These are phyloP conservation scores for Leccinum subgranulosum DNA, from an alignment of 768 basidiomycete species.

Conservation along the genomic window DNA sequence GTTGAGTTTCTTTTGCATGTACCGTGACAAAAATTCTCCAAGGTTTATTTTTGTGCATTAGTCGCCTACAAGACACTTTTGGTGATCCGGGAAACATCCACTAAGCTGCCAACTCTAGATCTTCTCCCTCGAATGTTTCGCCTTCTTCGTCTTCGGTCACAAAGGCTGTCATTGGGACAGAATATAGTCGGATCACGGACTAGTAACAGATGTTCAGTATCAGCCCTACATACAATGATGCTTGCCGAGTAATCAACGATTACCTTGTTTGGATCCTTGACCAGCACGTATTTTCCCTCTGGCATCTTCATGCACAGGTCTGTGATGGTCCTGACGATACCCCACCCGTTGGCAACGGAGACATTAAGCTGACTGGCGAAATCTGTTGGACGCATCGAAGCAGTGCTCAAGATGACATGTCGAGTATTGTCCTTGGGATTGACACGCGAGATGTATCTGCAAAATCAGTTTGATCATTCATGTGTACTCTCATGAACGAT, in stretches of 20 bases:
- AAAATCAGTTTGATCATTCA: constrained; percentile 7
- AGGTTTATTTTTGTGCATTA: background rate
- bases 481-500: background rate
- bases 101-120: constrained; percentile 35
- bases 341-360: constrained; percentile 95
- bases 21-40: constrained; percentile 7
- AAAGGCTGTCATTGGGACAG: constrained; percentile 87
- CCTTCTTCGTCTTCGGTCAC: constrained; percentile 76
- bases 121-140: constrained; percentile 40
- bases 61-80: background rate
- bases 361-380: constrained; percentile 96
- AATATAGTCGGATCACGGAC: constrained; percentile 92
- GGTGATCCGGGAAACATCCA: constrained; percentile 6
- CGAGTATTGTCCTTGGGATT: constrained; percentile 93
- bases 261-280: constrained; percentile 98
- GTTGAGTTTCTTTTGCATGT: constrained; percentile 73
- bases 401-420: constrained; percentile 93
- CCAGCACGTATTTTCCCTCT: constrained; percentile 95
- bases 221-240: background rate
- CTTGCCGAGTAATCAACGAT: constrained; percentile 20
- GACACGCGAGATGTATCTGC: constrained; percentile 90
- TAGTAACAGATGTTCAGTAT: constrained; percentile 33
- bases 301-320: constrained; percentile 96
- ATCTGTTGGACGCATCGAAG: constrained; percentile 90
- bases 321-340: constrained; percentile 92